Conservation (phyloP, 805 yeast genomes). For the Sugiyamaella americana region DNA sequence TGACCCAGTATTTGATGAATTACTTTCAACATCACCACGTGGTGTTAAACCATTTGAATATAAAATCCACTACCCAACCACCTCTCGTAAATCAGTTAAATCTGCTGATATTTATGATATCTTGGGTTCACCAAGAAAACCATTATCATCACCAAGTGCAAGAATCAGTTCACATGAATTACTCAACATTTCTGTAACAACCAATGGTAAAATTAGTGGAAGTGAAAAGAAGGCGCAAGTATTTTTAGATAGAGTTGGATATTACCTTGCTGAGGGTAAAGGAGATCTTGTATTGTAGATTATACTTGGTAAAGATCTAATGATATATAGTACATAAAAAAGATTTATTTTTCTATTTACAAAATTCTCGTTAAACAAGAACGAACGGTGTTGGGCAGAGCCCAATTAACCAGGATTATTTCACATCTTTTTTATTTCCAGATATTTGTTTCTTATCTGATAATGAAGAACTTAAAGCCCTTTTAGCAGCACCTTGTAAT, state of each 20-base stretch:
- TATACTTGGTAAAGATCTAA: background rate
- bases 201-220: slow-evolving; percentile 30
- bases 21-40: slow-evolving; percentile 40
- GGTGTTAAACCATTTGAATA: slow-evolving; percentile 31
- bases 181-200: slow-evolving; percentile 24
- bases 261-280: slow-evolving; percentile 23
- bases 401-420: too few species aligned
- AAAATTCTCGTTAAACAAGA: background rate
- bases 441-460: slow-evolving; percentile 1
- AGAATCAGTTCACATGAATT: slow-evolving; percentile 22
- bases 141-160: slow-evolving; percentile 8
- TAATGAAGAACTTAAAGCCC: slow-evolving; percentile 9
- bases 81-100: slow-evolving; percentile 19
- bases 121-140: slow-evolving; percentile 20
- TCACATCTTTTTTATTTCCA: background rate
- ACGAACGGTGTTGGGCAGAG: too few species aligned
- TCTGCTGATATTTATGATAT: slow-evolving; percentile 29
- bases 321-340: background rate
- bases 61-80: slow-evolving; percentile 28
- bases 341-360: background rate
- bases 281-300: slow-evolving; percentile 19
- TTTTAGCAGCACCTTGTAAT: slow-evolving; percentile 17
- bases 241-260: slow-evolving; percentile 28
- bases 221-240: slow-evolving; percentile 43
- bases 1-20: slow-evolving; percentile 56